These are phyloP conservation scores for Geum urbanum DNA, from an alignment of 306 rosid species.

Conservation along the genomic window DNA sequence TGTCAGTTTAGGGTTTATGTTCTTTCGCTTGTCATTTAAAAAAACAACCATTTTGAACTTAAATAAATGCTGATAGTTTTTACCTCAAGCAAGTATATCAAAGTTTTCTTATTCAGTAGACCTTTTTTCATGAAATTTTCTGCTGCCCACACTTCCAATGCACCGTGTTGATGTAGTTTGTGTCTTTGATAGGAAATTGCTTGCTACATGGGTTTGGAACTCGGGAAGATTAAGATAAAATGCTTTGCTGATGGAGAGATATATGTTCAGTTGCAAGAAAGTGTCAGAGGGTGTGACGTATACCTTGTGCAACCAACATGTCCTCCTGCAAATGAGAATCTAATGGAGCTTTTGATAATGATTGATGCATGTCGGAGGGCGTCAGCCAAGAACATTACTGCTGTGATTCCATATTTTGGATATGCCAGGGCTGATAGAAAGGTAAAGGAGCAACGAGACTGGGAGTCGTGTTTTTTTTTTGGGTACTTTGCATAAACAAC, in stretches of 20 bases:
- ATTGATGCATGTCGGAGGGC: slow-evolving; percentile 96
- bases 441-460: slow-evolving; percentile 34
- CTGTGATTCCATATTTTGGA: slow-evolving; percentile 93
- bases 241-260: slow-evolving; percentile 96
- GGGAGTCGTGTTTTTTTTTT: background rate
- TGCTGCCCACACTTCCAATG: background rate
- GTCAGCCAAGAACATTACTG: slow-evolving; percentile 89
- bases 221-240: slow-evolving; percentile 81
- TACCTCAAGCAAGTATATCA: background rate
- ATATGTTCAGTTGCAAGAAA: slow-evolving; percentile 94
- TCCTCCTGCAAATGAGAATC: slow-evolving; percentile 95
- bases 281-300: slow-evolving; percentile 96
- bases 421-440: slow-evolving; percentile 98
- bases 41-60: background rate
- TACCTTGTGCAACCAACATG: slow-evolving; percentile 93
- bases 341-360: slow-evolving; percentile 93
- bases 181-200: slow-evolving; percentile 70
- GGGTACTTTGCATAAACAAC: background rate
- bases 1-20: too few relatives aligned
- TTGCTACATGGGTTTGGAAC: slow-evolving; percentile 88
- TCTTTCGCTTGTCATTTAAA: background rate
- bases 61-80: background rate
- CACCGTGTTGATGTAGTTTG: slow-evolving; percentile 5
- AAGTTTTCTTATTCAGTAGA: background rate
- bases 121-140: background rate